phyloP scores from a whole-genome alignment of 495 filamentous ascomycete genomes.

The Halenospora varia region DNA sequence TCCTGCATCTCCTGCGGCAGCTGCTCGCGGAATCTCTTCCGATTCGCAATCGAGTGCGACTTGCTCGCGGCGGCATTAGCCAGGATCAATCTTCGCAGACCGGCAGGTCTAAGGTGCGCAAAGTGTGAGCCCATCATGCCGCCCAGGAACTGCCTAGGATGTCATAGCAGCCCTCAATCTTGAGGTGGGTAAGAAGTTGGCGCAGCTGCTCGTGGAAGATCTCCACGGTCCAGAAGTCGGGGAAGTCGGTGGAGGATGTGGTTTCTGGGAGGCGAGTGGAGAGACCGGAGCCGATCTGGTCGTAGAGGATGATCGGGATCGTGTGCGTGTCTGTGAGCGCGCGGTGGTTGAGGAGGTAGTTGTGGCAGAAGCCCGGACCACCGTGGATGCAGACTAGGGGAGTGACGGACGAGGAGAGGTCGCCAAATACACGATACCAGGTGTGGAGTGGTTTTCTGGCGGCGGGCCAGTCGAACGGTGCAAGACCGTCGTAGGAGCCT shows the following conservation, averaged over 20 bases:
- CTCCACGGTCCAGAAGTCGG: constrained; percentile 41
- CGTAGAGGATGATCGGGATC: constrained; percentile 48
- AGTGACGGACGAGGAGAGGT: no score
- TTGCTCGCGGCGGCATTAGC: constrained; percentile 36
- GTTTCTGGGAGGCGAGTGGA: constrained; percentile 43
- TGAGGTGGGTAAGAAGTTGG: constrained; percentile 40
- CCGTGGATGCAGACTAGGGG: constrained; percentile 40
- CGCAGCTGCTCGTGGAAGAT: constrained; percentile 47
- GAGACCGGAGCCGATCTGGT: constrained; percentile 46
- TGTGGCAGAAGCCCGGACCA: constrained; percentile 37
- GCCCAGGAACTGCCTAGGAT: constrained; percentile 46
- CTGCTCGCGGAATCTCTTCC: no score
- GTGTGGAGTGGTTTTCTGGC: no score
- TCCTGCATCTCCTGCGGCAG: no score
- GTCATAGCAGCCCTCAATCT: constrained; percentile 34
- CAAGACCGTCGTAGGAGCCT: no score
- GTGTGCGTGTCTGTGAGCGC: constrained; percentile 24
- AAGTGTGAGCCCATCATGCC: constrained; percentile 42
- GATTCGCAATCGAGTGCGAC: constrained; percentile 35
- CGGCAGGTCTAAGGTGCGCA: constrained; percentile 32
- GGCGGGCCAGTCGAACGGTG: no score
- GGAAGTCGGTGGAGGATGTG: constrained; percentile 38
- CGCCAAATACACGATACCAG: no score
- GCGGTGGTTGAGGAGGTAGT: constrained; percentile 36
- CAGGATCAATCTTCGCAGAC: constrained; percentile 39